Conservation (phyloP, 2,329 filamentous ascomycete genomes). For the Nannizzia gypsea region DNA sequence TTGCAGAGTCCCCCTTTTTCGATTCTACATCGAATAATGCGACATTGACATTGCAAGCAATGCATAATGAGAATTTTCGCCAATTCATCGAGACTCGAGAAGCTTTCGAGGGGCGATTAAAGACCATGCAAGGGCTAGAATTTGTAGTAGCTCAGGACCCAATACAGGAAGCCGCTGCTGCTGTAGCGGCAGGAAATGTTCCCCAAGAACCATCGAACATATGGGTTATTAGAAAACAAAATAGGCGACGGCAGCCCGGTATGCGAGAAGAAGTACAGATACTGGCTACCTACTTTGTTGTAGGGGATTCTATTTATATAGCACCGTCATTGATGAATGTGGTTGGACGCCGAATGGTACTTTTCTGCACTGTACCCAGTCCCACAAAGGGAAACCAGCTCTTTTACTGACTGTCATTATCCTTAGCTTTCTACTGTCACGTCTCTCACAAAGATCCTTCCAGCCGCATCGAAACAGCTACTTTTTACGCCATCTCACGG, state of each 20-base stretch:
- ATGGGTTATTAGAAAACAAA: conserved; percentile 52
- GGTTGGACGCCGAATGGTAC: conserved; percentile 44
- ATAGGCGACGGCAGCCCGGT: conserved; percentile 34
- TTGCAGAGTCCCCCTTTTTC: conserved; percentile 52
- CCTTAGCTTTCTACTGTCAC: conserved; percentile 44
- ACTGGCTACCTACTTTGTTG: conserved; percentile 48
- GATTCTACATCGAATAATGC: conserved; percentile 51
- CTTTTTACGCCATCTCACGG: conserved; percentile 48
- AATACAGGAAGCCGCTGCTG: conserved; percentile 33
- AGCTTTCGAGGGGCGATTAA: conserved; percentile 44
- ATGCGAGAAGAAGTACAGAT: conserved; percentile 41
- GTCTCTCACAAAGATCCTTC: conserved; percentile 44
- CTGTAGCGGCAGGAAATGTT: conserved; percentile 17
- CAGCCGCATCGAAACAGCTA: conserved; percentile 42
- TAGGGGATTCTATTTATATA: conserved; percentile 51
- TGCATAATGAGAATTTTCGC: conserved; percentile 38
- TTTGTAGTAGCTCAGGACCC: conserved; percentile 50
- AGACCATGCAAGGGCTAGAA: conserved; percentile 45
- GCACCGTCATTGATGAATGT: conserved; percentile 50
- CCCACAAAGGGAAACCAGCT: too few relatives aligned
- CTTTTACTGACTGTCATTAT: not conserved
- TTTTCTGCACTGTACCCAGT: too few relatives aligned
- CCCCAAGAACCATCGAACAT: conserved; percentile 39
- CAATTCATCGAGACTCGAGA: conserved; percentile 44
- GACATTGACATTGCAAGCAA: conserved; percentile 42